Evolutionary conservation across 768 basidiomycete genomes (phyloP).

Genomic region (Phanerochaete carnosa): DNA sequence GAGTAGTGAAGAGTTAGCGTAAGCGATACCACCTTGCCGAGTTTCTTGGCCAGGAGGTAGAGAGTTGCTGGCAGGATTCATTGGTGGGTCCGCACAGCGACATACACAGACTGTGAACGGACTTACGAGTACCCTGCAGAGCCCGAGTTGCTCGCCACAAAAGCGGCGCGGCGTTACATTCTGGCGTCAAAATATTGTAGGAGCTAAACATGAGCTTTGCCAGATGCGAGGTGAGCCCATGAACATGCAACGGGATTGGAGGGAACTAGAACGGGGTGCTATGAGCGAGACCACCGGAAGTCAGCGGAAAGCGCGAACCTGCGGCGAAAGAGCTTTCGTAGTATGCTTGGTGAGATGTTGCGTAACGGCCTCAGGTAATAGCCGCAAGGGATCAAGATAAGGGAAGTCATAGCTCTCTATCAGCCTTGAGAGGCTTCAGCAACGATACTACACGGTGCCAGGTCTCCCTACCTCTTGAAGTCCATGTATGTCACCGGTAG

Average conservation of each 20-base stretch:
- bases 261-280: constrained; percentile 45
- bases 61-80: constrained; percentile 46
- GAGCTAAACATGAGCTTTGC: constrained; percentile 49
- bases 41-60: constrained; percentile 59
- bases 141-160: constrained; percentile 72
- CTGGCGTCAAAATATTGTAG: constrained; percentile 66
- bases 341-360: constrained; percentile 73
- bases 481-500: constrained; percentile 76
- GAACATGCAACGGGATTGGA: constrained; percentile 55
- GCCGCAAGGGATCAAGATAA: constrained; percentile 68
- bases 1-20: constrained; percentile 58
- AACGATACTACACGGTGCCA: not conserved
- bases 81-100: not conserved
- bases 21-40: constrained; percentile 52
- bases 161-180: constrained; percentile 70
- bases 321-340: constrained; percentile 63
- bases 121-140: constrained; percentile 76
- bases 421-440: constrained; percentile 38
- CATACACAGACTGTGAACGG: constrained; percentile 8
- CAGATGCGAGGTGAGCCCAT: constrained; percentile 58
- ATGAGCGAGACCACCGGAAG: too few relatives aligned
- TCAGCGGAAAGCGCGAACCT: constrained; percentile 40
- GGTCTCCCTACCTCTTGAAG: constrained; percentile 55
- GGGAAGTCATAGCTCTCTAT: constrained; percentile 77
- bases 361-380: constrained; percentile 59